Evolutionary conservation across 805 yeast genomes (phyloP).

Genomic region (Jamesozyma gamospora): DNA sequence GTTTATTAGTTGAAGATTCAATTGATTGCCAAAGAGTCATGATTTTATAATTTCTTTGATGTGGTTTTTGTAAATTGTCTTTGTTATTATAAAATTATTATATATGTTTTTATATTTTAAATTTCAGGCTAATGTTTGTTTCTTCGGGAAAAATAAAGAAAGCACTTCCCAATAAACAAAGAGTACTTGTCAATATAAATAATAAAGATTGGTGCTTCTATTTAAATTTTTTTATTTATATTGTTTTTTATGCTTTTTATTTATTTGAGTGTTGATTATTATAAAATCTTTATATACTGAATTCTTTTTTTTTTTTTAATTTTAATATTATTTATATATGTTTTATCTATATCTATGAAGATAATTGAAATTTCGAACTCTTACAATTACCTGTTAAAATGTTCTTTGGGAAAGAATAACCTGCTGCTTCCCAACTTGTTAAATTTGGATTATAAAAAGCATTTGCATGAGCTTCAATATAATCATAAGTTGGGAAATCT

Average conservation of each 20-base stretch:
- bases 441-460: slow-evolving; percentile 63
- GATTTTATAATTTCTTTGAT: neutral
- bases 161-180: too few relatives aligned
- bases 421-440: slow-evolving; percentile 69
- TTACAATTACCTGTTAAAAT: slow-evolving; percentile 42
- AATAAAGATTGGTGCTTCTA: too few relatives aligned
- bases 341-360: neutral
- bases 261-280: too few relatives aligned
- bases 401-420: slow-evolving; percentile 61
- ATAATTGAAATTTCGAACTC: slow-evolving; percentile 19
- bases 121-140: too few relatives aligned
- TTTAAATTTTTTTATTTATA: too few relatives aligned
- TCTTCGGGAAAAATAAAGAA: too few relatives aligned
- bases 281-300: too few relatives aligned
- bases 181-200: too few relatives aligned
- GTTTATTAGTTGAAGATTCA: slow-evolving; percentile 9
- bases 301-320: too few relatives aligned
- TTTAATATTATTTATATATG: neutral
- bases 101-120: too few relatives aligned
- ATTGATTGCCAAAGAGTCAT: slow-evolving; percentile 3
- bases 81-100: too few relatives aligned
- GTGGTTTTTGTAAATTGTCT: neutral
- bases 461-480: slow-evolving; percentile 57
- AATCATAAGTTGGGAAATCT: slow-evolving; percentile 76
- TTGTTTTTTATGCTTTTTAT: neutral